Base-by-base conservation (phyloP, 1,284 basidiomycete genomes). In the Irpex sp. region DNA sequence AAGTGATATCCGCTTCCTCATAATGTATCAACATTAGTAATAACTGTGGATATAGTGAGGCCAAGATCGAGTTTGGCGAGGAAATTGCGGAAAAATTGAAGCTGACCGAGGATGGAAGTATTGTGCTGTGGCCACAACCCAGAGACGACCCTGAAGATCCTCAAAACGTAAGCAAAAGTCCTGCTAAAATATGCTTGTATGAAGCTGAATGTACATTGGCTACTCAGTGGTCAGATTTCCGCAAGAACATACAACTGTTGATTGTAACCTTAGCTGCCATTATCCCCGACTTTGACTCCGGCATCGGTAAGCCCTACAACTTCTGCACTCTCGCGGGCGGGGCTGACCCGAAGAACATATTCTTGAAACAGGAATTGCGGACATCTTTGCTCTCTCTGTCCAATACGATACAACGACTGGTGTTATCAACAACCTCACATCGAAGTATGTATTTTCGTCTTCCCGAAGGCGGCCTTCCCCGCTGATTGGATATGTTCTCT, bases 271-370 rank as follows among this genome's bases (percentile, higher is more conserved):
- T 92, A 49, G 90, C 92, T 9, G 89, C 92, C 3, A 88, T 93
- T 56, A 87, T 92, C 10, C 92, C 92, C 0, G 92, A 92, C 75
- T 92, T 93, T 73, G 89, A 91, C 74, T 92, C 90, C 13, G 90
- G 88, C 0, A 90, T 91, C 72, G 90, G 91, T 90, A 27, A 67
- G 84, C 68, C 1, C 9, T 7, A n/a, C 49, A 1, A 15, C 49
- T 54, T 27, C 58, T 20, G 15, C 56, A 59, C 43, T 54, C 49
- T 1, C n/a, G 49, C 49, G 49, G 49, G 49, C 49, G 49, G 49
- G 49, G n/a, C 15, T 54, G 49, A 54, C 49, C 49, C 49, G 49
- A 54, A 38, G 15, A 54, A 54, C 63, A 38, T 45, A 49, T 56
- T 32, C 56, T 15, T 70, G 66, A 13, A 59, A 6, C 66, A 89